These are phyloP conservation scores for Fraxinus albicans DNA, from an alignment of 305 asterid genomes.

Conservation along the genomic window DNA sequence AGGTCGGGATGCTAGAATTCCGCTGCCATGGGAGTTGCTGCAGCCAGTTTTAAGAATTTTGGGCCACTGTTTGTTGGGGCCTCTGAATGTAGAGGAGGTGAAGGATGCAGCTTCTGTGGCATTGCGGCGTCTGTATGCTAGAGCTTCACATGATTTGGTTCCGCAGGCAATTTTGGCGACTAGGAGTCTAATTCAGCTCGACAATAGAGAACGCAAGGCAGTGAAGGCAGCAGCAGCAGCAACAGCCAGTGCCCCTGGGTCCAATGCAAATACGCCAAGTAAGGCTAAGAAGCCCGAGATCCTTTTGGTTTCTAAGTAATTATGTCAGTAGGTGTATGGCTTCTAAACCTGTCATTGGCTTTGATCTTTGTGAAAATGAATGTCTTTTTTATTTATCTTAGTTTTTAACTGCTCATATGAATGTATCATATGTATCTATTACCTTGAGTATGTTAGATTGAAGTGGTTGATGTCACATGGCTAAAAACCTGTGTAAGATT, in stretches of 20 bases:
- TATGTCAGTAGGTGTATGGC: slow-evolving; percentile 24
- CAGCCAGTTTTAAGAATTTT: slow-evolving; percentile 88
- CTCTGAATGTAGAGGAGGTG: slow-evolving; percentile 66
- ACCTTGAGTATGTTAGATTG: slow-evolving; percentile 5
- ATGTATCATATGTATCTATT: slow-evolving; percentile 25
- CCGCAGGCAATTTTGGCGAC: slow-evolving; percentile 95
- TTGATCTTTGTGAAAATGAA: slow-evolving; percentile 25
- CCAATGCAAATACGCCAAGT: slow-evolving; percentile 85
- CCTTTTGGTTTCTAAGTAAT: slow-evolving; percentile 87
- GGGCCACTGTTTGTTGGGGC: slow-evolving; percentile 95
- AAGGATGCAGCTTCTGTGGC: slow-evolving; percentile 85
- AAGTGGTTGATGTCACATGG: background rate
- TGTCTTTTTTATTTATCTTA: slow-evolving; percentile 41
- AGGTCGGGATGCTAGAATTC: slow-evolving; percentile 62
- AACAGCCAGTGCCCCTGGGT: slow-evolving; percentile 44
- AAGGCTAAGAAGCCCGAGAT: slow-evolving; percentile 97
- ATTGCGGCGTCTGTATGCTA: slow-evolving; percentile 69
- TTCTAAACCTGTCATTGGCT: slow-evolving; percentile 27
- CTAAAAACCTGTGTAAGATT: background rate
- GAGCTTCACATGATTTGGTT: slow-evolving; percentile 85
- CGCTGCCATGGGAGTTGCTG: slow-evolving; percentile 86
- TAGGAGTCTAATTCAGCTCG: slow-evolving; percentile 87
- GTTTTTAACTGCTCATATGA: slow-evolving; percentile 24
- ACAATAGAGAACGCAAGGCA: slow-evolving; percentile 68
- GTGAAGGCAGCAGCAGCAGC: slow-evolving; percentile 29